Conservation (phyloP, 345 rosid genomes). For the Dipteronia sinensis region DNA sequence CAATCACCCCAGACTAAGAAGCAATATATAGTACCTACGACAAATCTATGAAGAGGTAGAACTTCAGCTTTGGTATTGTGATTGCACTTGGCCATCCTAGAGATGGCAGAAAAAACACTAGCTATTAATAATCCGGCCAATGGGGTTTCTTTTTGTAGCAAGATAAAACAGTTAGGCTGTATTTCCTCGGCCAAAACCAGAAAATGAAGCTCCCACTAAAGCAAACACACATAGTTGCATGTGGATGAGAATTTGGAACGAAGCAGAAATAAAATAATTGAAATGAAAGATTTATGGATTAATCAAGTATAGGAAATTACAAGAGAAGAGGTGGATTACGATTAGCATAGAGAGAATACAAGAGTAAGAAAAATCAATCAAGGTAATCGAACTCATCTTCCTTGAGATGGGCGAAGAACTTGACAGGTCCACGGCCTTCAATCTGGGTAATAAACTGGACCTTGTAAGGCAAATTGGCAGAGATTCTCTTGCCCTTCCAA, state of each 20-base stretch:
- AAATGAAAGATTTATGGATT: background rate
- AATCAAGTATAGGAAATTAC: background rate
- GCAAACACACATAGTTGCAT: too few species aligned
- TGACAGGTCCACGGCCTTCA: slow-evolving; percentile 74
- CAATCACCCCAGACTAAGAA: background rate
- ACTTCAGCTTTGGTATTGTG: too few species aligned
- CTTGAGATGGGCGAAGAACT: slow-evolving; percentile 86
- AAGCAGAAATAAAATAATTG: background rate
- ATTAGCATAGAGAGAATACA: background rate
- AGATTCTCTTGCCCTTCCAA: slow-evolving; percentile 80
- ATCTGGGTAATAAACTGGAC: slow-evolving; percentile 63
- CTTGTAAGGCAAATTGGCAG: slow-evolving; percentile 85
- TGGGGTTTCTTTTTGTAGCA: too few species aligned
- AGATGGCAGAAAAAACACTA: background rate
- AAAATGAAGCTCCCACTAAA: too few species aligned
- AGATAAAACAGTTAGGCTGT: too few species aligned
- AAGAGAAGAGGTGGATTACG: background rate
- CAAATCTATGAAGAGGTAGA: background rate
- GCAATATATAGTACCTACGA: background rate
- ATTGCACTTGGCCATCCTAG: too few species aligned
- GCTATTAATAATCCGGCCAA: too few species aligned
- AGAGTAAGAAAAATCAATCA: slow-evolving; percentile 28
- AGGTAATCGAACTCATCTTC: slow-evolving; percentile 78
- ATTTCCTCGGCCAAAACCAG: too few species aligned
- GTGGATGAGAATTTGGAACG: too few species aligned